Evolutionary conservation across 1,284 basidiomycete genomes (phyloP).

Genomic region (Papiliotrema nemorosa): DNA sequence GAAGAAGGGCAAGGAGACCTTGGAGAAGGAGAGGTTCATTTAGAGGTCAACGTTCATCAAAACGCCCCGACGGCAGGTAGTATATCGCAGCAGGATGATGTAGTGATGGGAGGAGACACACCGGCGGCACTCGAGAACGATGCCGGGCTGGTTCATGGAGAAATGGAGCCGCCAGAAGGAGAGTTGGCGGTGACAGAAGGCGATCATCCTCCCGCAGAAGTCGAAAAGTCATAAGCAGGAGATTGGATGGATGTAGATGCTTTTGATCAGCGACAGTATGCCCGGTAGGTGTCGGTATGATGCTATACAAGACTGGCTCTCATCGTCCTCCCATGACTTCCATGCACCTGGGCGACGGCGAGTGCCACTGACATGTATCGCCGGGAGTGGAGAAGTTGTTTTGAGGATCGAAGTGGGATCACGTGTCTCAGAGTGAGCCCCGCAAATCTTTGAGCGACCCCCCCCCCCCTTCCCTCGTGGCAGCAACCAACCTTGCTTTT

Average conservation of each 20-base stretch:
- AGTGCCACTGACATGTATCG: too few relatives aligned
- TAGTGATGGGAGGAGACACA: constrained; percentile 1
- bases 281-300: background rate
- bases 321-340: too few relatives aligned
- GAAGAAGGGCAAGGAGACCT: constrained; percentile 24
- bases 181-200: constrained; percentile 19
- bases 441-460: too few relatives aligned
- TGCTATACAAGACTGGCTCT: too few relatives aligned
- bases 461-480: background rate
- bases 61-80: background rate
- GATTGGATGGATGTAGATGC: background rate
- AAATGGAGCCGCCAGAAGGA: constrained; percentile 24
- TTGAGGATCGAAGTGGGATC: too few relatives aligned
- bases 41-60: constrained; percentile 18
- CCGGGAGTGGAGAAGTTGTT: too few relatives aligned
- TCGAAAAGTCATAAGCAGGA: constrained; percentile 1
- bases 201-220: constrained; percentile 20
- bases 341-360: too few relatives aligned
- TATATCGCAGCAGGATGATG: too few relatives aligned
- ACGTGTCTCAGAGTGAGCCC: too few relatives aligned
- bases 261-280: background rate
- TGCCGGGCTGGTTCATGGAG: constrained; percentile 32
- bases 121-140: constrained; percentile 13
- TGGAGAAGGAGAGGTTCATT: constrained; percentile 8
- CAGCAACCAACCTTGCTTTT: background rate